Percentiles rank a stretch among this genome's conserved stretches.
Evolutionary conservation across 345 rosid genomes (phyloP).

Genomic region (Eucalyptus regnans): DNA sequence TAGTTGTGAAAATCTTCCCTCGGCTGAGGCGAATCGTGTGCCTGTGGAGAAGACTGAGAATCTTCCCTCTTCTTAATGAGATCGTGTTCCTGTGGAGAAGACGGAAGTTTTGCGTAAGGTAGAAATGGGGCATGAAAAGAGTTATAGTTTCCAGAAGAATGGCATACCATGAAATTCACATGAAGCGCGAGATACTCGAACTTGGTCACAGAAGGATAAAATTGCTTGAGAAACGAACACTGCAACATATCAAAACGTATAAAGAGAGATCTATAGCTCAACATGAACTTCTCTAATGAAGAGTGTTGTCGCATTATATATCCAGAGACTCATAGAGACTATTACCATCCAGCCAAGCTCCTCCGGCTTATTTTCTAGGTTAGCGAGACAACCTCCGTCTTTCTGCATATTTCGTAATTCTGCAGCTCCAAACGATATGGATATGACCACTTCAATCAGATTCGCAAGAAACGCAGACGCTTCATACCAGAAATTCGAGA

Average conservation of each 20-base stretch:
- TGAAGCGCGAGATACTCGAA: constrained; percentile 69
- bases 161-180: constrained; percentile 62
- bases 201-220: constrained; percentile 57
- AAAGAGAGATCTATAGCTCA: background rate
- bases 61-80: too few relatives aligned
- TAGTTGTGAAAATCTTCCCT: constrained; percentile 66
- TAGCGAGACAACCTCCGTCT: background rate
- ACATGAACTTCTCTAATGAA: background rate
- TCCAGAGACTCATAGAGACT: background rate
- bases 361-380: background rate
- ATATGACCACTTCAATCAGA: background rate
- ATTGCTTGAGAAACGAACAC: constrained; percentile 85
- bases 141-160: background rate
- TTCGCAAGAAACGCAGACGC: background rate
- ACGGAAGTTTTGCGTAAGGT: too few relatives aligned
- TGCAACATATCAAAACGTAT: background rate
- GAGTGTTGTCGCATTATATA: background rate
- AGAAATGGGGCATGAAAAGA: too few relatives aligned
- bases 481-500: background rate
- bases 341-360: background rate
- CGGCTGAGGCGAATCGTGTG: constrained; percentile 50
- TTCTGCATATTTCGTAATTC: fast-evolving
- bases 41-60: constrained; percentile 11
- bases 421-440: background rate
- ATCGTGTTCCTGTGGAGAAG: too few relatives aligned